Evolutionary conservation across 2,329 filamentous ascomycete species (phyloP).

Genomic region (Alternaria brassicae): DNA sequence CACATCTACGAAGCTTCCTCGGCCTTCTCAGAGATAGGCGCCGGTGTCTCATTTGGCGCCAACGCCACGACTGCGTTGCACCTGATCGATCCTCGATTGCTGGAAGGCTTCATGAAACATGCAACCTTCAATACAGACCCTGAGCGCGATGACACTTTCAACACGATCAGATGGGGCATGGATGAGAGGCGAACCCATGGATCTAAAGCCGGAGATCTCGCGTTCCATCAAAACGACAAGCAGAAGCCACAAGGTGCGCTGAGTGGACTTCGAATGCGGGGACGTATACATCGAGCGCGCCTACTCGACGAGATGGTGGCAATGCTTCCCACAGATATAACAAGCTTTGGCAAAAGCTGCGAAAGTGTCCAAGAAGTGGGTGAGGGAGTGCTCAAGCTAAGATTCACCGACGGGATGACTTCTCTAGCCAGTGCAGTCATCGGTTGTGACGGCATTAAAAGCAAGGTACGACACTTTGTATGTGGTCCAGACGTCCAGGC

Average conservation of each 20-base stretch:
- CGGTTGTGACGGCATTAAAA: constrained; percentile 70
- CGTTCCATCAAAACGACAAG: constrained; percentile 22
- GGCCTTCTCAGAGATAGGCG: constrained; percentile 37
- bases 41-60: constrained; percentile 38
- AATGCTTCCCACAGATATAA: constrained; percentile 25
- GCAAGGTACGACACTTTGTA: constrained; percentile 59
- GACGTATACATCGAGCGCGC: constrained; percentile 35
- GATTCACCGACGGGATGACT: constrained; percentile 54
- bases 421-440: constrained; percentile 58
- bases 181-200: constrained; percentile 17
- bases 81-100: constrained; percentile 29
- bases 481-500: constrained; percentile 58
- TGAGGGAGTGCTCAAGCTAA: constrained; percentile 27
- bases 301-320: constrained; percentile 32
- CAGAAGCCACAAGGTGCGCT: constrained; percentile 10
- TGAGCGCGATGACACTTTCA: constrained; percentile 22
- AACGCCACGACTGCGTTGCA: constrained; percentile 35
- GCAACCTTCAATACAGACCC: constrained; percentile 32
- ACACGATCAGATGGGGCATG: constrained; percentile 26
- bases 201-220: constrained; percentile 27
- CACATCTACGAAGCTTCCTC: constrained; percentile 40
- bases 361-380: constrained; percentile 18
- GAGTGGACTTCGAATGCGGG: constrained; percentile 20
- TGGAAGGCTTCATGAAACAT: constrained; percentile 35
- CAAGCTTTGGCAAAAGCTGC: constrained; percentile 32